Conservation (phyloP, 257 asterid genomes). For the Capsicum chinense region DNA sequence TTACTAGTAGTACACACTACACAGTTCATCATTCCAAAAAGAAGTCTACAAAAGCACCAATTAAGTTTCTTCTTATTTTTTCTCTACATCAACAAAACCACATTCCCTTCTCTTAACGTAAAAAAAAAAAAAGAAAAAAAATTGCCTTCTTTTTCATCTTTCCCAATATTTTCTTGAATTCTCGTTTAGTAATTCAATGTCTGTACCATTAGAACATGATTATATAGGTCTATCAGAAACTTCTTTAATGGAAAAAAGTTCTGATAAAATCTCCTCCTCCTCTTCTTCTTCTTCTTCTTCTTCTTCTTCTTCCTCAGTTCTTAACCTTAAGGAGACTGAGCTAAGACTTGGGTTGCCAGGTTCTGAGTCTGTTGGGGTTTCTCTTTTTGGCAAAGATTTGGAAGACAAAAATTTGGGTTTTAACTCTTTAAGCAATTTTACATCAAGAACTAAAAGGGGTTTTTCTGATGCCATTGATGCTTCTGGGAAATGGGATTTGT, state of each 20-base stretch:
- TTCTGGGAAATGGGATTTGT: conserved; percentile 69
- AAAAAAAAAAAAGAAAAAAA: conserved; percentile 28
- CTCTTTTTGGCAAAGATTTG: conserved; percentile 62
- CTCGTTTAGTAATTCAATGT: conserved; percentile 42
- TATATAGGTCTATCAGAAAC: conserved; percentile 71
- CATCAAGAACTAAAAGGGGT: conserved; percentile 74
- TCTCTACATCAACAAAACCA: conserved; percentile 37
- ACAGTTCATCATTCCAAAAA: conserved; percentile 21
- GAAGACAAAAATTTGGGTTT: conserved; percentile 50
- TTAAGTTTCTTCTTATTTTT: conserved; percentile 46
- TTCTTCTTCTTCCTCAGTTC: conserved; percentile 26
- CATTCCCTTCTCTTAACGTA: conserved; percentile 14
- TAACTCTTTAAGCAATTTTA: conserved; percentile 43
- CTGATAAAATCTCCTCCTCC: conserved; percentile 42
- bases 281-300: neutral
- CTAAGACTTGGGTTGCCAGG: conserved; percentile 92
- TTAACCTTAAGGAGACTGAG: conserved; percentile 71
- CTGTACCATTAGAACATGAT: conserved; percentile 63
- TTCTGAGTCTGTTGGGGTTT: conserved; percentile 59
- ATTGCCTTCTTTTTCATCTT: conserved; percentile 33
- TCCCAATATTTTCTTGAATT: conserved; percentile 12
- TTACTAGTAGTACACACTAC: neutral
- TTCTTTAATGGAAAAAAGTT: conserved; percentile 45
- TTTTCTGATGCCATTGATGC: conserved; percentile 78
- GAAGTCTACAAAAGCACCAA: conserved; percentile 56